Evolutionary conservation across 2,329 filamentous ascomycete species (phyloP), one percentile per base, ranked within the genome.

Genomic region (Nemania sp.): DNA sequence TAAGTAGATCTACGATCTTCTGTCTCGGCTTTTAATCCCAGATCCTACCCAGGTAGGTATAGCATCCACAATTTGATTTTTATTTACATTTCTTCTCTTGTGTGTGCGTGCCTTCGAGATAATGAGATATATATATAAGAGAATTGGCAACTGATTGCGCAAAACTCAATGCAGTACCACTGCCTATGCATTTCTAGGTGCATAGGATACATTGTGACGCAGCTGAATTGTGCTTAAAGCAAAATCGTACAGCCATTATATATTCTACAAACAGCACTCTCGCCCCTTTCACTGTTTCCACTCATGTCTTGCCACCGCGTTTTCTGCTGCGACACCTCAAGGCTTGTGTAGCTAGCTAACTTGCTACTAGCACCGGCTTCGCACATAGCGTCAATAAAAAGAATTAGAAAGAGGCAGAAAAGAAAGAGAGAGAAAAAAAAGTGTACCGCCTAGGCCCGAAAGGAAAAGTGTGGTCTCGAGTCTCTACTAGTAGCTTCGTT

Each of bases 61-160:
- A 34, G 45, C 54, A 61, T 51, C 60, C 57, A 63, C 56, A 60
- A 57, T 58, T 50, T 61, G 20, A 29, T 49, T 39, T 57, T 43
- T 40, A 46, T 45, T 40, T 34, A 34, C 47, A 39, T 48, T 21
- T 13, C n/a, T 34, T 37, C 29, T 35, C 13, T 18, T n/a, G 21
- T 40, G 5, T 20, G 21, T 34, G 12, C 10, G 10, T 49, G 11
- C 25, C 15, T 21, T 25, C 12, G 1, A 29, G 25, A 47, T 17
- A 53, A n/a, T n/a, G n/a, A n/a, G n/a, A n/a, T n/a, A n/a, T n/a
- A n/a, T n/a, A 29, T 34, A 37, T 46, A 37, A 54, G 25, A 46
- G 11, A 9, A 29, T 7, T 7, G 25, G 25, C 25, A 39, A 25
- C 20, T 20, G 3, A 37, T 17, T 17, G 18, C 32, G 42, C 43